Conservation (phyloP, 2,329 filamentous ascomycete genomes). For the Aspergillus fumigatiaffinis region DNA sequence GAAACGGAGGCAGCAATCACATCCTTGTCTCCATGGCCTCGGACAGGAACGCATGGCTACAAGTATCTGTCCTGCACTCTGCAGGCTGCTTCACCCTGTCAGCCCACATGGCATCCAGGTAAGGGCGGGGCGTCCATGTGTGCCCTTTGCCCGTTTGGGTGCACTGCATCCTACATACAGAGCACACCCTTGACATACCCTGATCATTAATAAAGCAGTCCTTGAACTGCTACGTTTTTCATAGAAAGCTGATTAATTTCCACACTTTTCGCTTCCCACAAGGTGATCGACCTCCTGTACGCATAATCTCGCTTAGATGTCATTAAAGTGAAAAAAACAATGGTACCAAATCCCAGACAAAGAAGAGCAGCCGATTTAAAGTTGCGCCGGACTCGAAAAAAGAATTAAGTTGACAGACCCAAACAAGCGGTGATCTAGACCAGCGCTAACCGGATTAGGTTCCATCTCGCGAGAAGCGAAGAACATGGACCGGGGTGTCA, state of each 20-base stretch:
- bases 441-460: constrained; percentile 16
- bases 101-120: constrained; percentile 1
- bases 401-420: constrained; percentile 7
- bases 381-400: constrained; percentile 1
- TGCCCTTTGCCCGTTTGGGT: background rate
- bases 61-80: background rate
- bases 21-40: background rate
- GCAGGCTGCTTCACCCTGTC: background rate
- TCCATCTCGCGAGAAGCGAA: constrained; percentile 24
- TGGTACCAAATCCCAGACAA: background rate
- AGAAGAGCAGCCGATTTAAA: constrained; percentile 1
- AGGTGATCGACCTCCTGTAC: background rate
- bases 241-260: background rate
- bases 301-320: background rate
- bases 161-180: background rate
- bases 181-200: background rate
- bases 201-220: background rate
- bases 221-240: no score
- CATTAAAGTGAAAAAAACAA: background rate
- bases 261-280: background rate
- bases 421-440: constrained; percentile 8
- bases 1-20: background rate
- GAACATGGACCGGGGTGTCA: background rate
- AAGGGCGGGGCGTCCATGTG: background rate
- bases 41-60: background rate